phyloP scores from a whole-genome alignment of 768 basidiomycete genomes.

The Lentinula guzmanii region DNA sequence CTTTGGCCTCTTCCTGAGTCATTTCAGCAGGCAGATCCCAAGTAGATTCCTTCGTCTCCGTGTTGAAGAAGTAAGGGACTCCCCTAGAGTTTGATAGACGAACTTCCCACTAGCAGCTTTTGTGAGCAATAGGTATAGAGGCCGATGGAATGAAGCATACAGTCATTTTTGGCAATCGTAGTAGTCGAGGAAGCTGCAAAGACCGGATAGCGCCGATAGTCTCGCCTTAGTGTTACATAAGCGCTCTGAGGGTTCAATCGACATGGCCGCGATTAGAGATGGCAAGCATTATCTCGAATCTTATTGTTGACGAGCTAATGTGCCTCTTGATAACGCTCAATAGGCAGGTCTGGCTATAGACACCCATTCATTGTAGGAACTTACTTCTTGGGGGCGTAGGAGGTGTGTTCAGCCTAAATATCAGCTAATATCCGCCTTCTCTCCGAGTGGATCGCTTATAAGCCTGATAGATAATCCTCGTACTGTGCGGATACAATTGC shows the following conservation, averaged over 20 bases:
- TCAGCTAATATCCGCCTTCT: no score
- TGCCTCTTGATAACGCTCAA: neutral
- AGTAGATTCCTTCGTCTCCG: constrained; percentile 56
- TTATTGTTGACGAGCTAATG: neutral
- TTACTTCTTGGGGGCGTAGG: constrained; percentile 38
- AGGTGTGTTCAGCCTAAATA: constrained; percentile 17
- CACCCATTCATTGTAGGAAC: constrained; percentile 46
- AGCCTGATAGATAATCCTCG: constrained; percentile 33
- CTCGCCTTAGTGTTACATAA: neutral
- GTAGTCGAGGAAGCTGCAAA: no score
- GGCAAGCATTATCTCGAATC: neutral
- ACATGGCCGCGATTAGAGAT: neutral
- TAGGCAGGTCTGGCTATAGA: constrained; percentile 29
- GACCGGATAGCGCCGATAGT: no score
- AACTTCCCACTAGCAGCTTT: constrained; percentile 62
- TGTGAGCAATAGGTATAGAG: neutral
- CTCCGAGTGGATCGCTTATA: neutral
- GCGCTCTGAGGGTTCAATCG: neutral
- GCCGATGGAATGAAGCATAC: neutral
- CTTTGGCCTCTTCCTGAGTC: constrained; percentile 49
- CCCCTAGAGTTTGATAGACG: constrained; percentile 75
- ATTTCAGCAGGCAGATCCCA: constrained; percentile 76
- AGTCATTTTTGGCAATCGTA: neutral
- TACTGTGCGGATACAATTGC: constrained; percentile 26
- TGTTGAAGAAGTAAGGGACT: constrained; percentile 87